phyloP scores from a whole-genome alignment of 345 rosid species.

The Arabidopsis suecica region DNA sequence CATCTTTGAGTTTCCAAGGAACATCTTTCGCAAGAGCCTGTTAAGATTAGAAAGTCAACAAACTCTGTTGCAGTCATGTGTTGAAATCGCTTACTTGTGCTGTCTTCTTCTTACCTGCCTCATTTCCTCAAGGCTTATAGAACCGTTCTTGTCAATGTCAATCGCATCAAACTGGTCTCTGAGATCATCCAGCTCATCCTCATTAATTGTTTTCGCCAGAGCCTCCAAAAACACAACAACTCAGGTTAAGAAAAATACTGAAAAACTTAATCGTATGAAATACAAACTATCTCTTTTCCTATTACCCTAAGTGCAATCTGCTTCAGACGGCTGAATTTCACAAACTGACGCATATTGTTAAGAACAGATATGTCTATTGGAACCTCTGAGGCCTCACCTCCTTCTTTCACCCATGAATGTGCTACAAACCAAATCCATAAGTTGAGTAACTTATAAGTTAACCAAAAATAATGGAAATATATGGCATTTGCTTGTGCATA shows the following conservation, averaged over 20 bases:
- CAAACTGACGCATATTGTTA: conserved; percentile 81
- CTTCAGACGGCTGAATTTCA: conserved; percentile 83
- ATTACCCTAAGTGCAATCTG: conserved; percentile 85
- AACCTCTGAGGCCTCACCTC: conserved; percentile 86
- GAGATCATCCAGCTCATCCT: conserved; percentile 78
- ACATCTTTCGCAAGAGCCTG: conserved; percentile 97
- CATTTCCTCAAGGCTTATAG: conserved; percentile 97
- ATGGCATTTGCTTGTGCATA: conserved; percentile 8
- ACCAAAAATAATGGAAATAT: neutral
- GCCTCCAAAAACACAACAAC: conserved; percentile 54
- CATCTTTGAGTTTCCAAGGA: conserved; percentile 91
- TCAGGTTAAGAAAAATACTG: neutral
- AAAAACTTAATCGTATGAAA: neutral
- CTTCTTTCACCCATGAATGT: conserved; percentile 95
- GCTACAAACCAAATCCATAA: conserved; percentile 47
- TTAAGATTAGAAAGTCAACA: conserved; percentile 9
- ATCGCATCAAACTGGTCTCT: conserved; percentile 95
- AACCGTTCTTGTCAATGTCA: conserved; percentile 91
- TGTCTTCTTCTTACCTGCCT: conserved; percentile 60
- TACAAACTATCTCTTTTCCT: neutral
- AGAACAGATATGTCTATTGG: conserved; percentile 93
- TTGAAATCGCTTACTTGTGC: neutral
- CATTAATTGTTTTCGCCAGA: conserved; percentile 82
- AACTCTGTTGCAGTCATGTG: neutral
- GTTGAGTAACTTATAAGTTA: neutral